Percentiles rank a stretch among this genome's conserved stretches.
These are phyloP conservation scores for Argentina anserina DNA, from an alignment of 306 rosid species.

Conservation along the genomic window DNA sequence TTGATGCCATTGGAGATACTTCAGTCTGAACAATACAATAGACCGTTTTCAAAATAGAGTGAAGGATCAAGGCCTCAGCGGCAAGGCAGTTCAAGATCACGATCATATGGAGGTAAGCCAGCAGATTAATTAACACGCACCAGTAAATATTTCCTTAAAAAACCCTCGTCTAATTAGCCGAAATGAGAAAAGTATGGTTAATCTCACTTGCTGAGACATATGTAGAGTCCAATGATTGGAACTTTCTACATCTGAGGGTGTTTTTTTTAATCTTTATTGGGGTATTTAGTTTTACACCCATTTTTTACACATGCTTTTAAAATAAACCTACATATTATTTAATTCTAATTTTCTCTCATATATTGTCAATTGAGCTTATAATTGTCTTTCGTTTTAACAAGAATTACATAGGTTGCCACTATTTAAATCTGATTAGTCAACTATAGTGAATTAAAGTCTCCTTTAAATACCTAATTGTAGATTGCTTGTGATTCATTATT, in stretches of 20 bases:
- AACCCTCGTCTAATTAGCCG: not conserved
- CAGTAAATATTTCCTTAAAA: not conserved
- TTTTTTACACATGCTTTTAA: too few species aligned
- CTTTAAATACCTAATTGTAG: too few species aligned
- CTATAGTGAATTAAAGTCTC: too few species aligned
- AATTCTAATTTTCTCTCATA: too few species aligned
- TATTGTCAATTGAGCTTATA: too few species aligned
- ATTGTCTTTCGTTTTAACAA: too few species aligned
- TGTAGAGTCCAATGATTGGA: not conserved
- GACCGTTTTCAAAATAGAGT: conserved; percentile 70
- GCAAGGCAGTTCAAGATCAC: conserved; percentile 30
- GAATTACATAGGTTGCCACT: too few species aligned
- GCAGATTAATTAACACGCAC: not conserved
- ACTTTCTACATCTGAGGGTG: not conserved
- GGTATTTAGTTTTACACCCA: too few species aligned
- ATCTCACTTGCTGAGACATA: not conserved
- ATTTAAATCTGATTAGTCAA: too few species aligned
- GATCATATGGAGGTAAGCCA: conserved; percentile 48
- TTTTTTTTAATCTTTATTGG: too few species aligned
- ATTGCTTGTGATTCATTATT: too few species aligned
- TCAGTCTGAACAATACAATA: conserved; percentile 65
- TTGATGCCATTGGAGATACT: conserved; percentile 33
- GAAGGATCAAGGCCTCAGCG: conserved; percentile 37
- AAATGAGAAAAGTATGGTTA: not conserved
- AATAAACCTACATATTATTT: too few species aligned